Evolutionary conservation across 2,329 filamentous ascomycete species (phyloP).

Genomic region (Torrubiellomyces zombiae): DNA sequence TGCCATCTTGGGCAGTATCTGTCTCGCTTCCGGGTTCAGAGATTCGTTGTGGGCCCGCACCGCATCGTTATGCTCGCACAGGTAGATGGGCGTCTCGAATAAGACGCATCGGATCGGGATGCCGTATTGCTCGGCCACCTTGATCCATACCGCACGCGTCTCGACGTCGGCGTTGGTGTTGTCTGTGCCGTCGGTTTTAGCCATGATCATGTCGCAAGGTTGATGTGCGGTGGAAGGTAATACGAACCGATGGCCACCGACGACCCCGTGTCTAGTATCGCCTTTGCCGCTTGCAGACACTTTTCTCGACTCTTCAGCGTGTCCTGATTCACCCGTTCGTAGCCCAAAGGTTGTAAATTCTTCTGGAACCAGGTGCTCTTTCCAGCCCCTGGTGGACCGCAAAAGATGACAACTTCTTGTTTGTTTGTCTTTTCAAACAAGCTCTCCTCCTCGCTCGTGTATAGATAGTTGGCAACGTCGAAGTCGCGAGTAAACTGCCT

Average conservation of each 20-base stretch:
- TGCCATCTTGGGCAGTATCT: constrained; percentile 58
- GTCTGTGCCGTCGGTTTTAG: no score
- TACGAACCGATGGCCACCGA: constrained; percentile 64
- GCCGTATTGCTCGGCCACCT: constrained; percentile 50
- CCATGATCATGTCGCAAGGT: no score
- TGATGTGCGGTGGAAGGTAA: constrained; percentile 4
- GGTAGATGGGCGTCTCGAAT: constrained; percentile 54
- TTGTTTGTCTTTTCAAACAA: constrained; percentile 44
- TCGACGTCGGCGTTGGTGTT: constrained; percentile 86
- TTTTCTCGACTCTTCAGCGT: constrained; percentile 56
- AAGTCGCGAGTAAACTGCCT: constrained; percentile 54
- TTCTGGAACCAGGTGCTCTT: constrained; percentile 86
- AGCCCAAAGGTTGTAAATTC: constrained; percentile 59
- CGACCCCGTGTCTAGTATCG: constrained; percentile 43
- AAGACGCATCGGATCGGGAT: constrained; percentile 73
- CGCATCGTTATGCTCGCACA: constrained; percentile 76
- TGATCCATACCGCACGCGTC: constrained; percentile 62
- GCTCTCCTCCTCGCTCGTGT: constrained; percentile 17
- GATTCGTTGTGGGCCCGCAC: constrained; percentile 55
- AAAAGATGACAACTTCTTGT: constrained; percentile 68
- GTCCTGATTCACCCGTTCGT: constrained; percentile 82
- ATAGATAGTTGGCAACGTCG: constrained; percentile 44
- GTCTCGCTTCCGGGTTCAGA: constrained; percentile 71
- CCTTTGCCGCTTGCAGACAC: constrained; percentile 55
- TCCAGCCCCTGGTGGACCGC: constrained; percentile 75